A percentile compares a stretch with the other conserved stretches of the same genome.
Evolutionary conservation across 2,329 filamentous ascomycete species (phyloP).

Genomic region (Microcyclospora pomicola): DNA sequence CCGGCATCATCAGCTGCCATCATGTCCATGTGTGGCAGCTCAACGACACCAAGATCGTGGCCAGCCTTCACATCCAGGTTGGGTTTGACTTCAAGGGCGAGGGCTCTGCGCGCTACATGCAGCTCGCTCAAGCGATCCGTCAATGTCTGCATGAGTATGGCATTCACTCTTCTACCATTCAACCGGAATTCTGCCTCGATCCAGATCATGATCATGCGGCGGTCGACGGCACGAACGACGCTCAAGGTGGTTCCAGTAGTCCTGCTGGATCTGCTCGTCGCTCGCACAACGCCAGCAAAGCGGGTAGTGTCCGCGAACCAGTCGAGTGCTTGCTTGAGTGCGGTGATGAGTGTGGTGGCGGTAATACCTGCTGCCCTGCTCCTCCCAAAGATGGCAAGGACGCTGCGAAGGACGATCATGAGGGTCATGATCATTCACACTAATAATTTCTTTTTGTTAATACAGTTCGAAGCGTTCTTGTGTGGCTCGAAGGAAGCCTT

Average conservation of each 20-base stretch:
- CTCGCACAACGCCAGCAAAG: conserved; percentile 23
- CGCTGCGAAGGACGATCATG: conserved; percentile 15
- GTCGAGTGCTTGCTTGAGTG: conserved; percentile 31
- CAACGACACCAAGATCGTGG: conserved; percentile 85
- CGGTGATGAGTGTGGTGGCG: conserved; percentile 29
- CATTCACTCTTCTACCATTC: conserved; percentile 93
- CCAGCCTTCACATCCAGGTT: conserved; percentile 85
- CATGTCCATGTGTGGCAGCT: conserved; percentile 97
- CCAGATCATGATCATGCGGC: conserved; percentile 29
- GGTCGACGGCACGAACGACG: conserved; percentile 14
- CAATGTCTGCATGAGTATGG: conserved; percentile 88
- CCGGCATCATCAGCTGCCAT: conserved; percentile 80
- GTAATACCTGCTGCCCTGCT: conserved; percentile 26
- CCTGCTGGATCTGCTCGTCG: conserved; percentile 11
- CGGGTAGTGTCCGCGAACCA: conserved; percentile 18
- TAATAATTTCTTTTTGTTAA: not conserved
- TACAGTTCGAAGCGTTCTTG: too few species aligned
- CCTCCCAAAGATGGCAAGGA: conserved; percentile 5
- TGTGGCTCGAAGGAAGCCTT: too few species aligned
- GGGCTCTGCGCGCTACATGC: conserved; percentile 72
- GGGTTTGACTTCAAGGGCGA: conserved; percentile 77
- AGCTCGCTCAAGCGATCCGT: conserved; percentile 65
- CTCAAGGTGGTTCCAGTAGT: conserved; percentile 1
- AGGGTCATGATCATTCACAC: conserved; percentile 21
- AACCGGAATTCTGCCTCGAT: conserved; percentile 61